Conservation (phyloP, 805 yeast genomes). For the Barnettozyma sucrosica region DNA sequence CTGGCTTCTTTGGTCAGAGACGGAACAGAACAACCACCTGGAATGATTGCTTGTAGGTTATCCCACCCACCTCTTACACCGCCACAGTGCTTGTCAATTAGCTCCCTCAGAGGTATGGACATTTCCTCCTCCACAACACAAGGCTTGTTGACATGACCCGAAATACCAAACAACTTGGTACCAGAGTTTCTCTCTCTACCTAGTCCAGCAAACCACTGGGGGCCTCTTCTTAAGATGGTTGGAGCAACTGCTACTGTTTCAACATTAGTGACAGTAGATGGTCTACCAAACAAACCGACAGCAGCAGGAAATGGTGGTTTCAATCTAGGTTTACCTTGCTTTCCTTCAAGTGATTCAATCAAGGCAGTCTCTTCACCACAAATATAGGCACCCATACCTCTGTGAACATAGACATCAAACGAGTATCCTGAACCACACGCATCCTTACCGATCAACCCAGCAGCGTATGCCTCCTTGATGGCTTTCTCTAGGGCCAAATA, state of each 20-base stretch:
- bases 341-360: slow-evolving; percentile 85
- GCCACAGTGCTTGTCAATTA: slow-evolving; percentile 85
- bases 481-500: slow-evolving; percentile 69
- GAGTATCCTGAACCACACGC: slow-evolving; percentile 86
- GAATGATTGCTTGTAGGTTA: slow-evolving; percentile 78
- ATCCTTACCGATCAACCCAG: slow-evolving; percentile 74
- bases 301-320: slow-evolving; percentile 97
- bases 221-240: slow-evolving; percentile 83
- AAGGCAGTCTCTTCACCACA: slow-evolving; percentile 92
- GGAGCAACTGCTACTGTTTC: slow-evolving; percentile 91
- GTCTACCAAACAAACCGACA: slow-evolving; percentile 86
- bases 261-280: slow-evolving; percentile 85
- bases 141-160: slow-evolving; percentile 89
- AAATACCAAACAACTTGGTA: slow-evolving; percentile 77
- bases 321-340: slow-evolving; percentile 89
- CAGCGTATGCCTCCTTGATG: slow-evolving; percentile 80
- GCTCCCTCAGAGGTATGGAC: slow-evolving; percentile 81
- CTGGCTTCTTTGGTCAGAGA: slow-evolving; percentile 64
- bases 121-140: slow-evolving; percentile 92
- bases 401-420: slow-evolving; percentile 78
- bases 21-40: slow-evolving; percentile 90
- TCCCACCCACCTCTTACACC: slow-evolving; percentile 94
- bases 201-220: slow-evolving; percentile 77
- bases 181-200: slow-evolving; percentile 86
- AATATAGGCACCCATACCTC: slow-evolving; percentile 91